These are phyloP conservation scores for Paraleonurus japonicus DNA, from an alignment of 257 asterid species.

Conservation along the genomic window DNA sequence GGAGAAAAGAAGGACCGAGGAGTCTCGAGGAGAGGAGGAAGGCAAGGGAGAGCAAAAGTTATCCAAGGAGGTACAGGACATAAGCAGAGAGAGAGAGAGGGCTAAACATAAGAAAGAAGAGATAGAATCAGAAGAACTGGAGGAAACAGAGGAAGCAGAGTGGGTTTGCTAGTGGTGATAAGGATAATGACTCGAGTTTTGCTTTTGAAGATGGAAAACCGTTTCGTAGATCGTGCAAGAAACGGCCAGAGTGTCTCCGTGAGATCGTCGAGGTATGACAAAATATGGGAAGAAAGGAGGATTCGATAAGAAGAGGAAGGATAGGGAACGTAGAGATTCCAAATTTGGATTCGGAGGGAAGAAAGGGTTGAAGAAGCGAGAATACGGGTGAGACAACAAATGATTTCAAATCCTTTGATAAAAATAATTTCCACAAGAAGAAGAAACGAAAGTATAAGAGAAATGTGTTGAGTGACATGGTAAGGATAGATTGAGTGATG, in stretches of 20 bases:
- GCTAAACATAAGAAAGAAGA: conserved; percentile 87
- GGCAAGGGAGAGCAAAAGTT: conserved; percentile 84
- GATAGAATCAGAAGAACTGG: conserved; percentile 92
- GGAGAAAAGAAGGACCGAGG: conserved; percentile 74
- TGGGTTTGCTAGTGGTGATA: conserved; percentile 55
- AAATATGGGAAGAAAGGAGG: conserved; percentile 51
- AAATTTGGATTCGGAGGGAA: conserved; percentile 90
- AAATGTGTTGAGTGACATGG: background rate
- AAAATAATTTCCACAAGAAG: conserved; percentile 36
- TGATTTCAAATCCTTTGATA: conserved; percentile 50
- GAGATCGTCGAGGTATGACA: conserved; percentile 84
- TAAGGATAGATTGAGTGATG: background rate
- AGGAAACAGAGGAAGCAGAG: conserved; percentile 83
- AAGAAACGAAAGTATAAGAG: conserved; percentile 49
- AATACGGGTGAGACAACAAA: conserved; percentile 77
- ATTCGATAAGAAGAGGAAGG: conserved; percentile 44
- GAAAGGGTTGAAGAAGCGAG: conserved; percentile 90
- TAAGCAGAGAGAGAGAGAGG: conserved; percentile 76
- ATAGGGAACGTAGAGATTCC: conserved; percentile 52
- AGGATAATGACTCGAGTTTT: conserved; percentile 49
- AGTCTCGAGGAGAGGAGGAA: conserved; percentile 89
- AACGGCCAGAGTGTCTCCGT: conserved; percentile 72
- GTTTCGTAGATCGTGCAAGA: conserved; percentile 59
- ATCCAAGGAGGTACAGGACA: conserved; percentile 80
- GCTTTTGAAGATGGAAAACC: conserved; percentile 68